A percentile compares a stretch with the other conserved stretches of the same genome.
Conservation (phyloP, 441 rosid genomes). For the Pelargonium fulgidum region DNA sequence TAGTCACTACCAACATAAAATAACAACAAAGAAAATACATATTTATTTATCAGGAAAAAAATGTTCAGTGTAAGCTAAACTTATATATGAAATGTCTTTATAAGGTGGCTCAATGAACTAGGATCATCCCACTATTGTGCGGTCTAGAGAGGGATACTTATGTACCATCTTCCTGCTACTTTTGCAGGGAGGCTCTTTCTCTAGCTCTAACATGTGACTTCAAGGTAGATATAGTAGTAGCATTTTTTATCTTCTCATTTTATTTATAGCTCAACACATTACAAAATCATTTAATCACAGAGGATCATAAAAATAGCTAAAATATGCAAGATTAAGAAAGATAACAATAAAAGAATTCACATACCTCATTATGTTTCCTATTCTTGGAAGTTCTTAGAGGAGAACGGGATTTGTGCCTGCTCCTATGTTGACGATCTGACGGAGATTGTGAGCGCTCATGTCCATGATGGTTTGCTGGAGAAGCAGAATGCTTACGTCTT, state of each 20-base stretch:
- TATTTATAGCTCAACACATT: background rate
- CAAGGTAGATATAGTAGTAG: background rate
- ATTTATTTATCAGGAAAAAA: background rate
- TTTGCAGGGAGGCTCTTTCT: too few species aligned
- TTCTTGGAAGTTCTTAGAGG: slow-evolving; percentile 19
- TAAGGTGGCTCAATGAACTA: too few species aligned
- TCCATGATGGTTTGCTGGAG: background rate
- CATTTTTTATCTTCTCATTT: background rate
- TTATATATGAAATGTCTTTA: background rate
- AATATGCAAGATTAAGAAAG: background rate
- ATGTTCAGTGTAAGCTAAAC: background rate
- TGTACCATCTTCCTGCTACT: too few species aligned
- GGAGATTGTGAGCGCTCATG: slow-evolving; percentile 23
- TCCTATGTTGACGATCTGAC: slow-evolving; percentile 39
- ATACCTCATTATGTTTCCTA: background rate
- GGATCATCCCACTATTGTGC: too few species aligned
- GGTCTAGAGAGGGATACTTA: too few species aligned
- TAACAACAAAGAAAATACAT: background rate
- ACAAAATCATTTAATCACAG: background rate
- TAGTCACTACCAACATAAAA: background rate
- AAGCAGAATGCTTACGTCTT: background rate
- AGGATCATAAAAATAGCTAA: background rate
- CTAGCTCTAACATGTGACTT: too few species aligned
- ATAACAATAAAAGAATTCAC: background rate
- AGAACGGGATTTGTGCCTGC: slow-evolving; percentile 45